Evolutionary conservation across 441 rosid species (phyloP).

Genomic region (Biscutella laevigata): DNA sequence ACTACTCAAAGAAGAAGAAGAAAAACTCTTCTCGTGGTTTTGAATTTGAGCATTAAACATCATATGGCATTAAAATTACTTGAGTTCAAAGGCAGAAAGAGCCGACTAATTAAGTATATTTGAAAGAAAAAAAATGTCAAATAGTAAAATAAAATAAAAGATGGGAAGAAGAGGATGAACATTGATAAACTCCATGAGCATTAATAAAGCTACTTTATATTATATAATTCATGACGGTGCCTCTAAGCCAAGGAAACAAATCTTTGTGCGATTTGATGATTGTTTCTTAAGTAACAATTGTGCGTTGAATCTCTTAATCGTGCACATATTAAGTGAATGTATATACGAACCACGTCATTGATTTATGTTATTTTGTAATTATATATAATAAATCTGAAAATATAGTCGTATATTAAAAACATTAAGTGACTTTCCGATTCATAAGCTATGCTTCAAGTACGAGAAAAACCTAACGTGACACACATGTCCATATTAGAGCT

Average conservation of each 20-base stretch:
- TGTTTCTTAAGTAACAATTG: conserved; percentile 20
- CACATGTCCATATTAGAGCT: conserved; percentile 15
- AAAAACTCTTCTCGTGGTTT: neutral
- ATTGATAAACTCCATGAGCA: conserved; percentile 19
- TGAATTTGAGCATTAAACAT: conserved; percentile 8
- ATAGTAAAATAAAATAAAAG: neutral
- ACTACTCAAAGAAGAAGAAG: too few species aligned
- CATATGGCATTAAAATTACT: conserved; percentile 6
- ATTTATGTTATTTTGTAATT: neutral
- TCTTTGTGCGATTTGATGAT: conserved; percentile 25
- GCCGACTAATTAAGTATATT: conserved; percentile 9
- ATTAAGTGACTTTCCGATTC: conserved; percentile 6
- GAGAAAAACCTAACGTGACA: conserved; percentile 24
- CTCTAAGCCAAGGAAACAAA: conserved; percentile 18
- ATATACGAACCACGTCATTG: neutral
- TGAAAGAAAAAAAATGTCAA: neutral
- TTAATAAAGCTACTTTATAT: conserved; percentile 4
- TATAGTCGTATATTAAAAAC: neutral
- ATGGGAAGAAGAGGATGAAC: conserved; percentile 28
- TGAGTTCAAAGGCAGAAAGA: conserved; percentile 8
- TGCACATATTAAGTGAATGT: conserved; percentile 23
- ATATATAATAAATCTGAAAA: neutral
- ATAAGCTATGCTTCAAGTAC: conserved; percentile 19
- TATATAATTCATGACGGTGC: conserved; percentile 28
- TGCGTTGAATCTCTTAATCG: conserved; percentile 24